Evolutionary conservation across 768 basidiomycete genomes (phyloP).

Genomic region (Mycena filopes): DNA sequence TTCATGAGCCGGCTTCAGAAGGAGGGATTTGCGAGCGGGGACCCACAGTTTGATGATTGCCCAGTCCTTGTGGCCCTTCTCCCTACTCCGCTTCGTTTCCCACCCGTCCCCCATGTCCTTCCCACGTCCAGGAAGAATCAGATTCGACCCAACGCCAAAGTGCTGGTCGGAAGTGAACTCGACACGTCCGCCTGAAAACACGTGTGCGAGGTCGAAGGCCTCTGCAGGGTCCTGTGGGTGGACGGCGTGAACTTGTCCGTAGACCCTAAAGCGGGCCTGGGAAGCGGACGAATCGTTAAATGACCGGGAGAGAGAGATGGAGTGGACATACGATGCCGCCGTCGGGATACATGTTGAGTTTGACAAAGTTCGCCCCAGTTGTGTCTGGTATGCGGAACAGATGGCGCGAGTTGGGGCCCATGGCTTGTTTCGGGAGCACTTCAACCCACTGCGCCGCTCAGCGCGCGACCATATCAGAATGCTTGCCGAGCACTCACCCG

Average conservation of each 20-base stretch:
- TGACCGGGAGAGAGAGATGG: constrained; percentile 11
- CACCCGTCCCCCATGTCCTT: constrained; percentile 98
- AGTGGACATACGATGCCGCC: constrained; percentile 85
- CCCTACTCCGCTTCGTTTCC: constrained; percentile 94
- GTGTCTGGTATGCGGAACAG: constrained; percentile 79
- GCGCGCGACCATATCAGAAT: background rate
- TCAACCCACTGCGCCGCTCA: constrained; percentile 74
- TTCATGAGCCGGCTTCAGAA: constrained; percentile 17
- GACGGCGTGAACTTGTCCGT: constrained; percentile 79
- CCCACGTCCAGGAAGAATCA: constrained; percentile 92
- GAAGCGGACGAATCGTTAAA: constrained; percentile 9
- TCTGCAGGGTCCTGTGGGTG: constrained; percentile 59
- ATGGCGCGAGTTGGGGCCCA: constrained; percentile 90
- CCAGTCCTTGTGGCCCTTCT: constrained; percentile 89
- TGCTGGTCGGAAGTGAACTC: constrained; percentile 93
- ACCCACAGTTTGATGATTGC: constrained; percentile 88
- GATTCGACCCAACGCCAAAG: constrained; percentile 90
- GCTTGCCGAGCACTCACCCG: constrained; percentile 54
- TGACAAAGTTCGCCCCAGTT: constrained; percentile 76
- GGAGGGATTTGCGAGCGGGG: background rate
- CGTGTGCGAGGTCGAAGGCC: constrained; percentile 88
- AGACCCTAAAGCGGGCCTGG: constrained; percentile 92
- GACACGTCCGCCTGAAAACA: constrained; percentile 88
- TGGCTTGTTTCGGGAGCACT: constrained; percentile 76
- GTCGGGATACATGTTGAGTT: constrained; percentile 95